phyloP scores from a whole-genome alignment of 192 early-diverging fungal species.

The Coemansia nantahalensis region DNA sequence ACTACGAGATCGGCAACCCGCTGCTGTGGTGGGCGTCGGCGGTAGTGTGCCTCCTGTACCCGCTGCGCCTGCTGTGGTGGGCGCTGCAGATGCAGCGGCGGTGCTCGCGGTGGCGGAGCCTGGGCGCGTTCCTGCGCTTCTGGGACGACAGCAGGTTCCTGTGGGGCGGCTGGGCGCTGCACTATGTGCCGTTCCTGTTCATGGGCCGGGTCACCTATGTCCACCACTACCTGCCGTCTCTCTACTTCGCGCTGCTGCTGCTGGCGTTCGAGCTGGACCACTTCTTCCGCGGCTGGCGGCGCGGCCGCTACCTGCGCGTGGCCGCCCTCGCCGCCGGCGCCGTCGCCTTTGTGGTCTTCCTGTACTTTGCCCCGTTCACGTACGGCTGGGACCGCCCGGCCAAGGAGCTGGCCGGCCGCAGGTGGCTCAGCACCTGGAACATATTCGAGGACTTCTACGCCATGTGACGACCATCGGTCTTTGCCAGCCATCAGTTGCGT shows the following conservation, averaged over 20 bases:
- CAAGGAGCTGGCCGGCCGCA: conserved; percentile 52
- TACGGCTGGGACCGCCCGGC: conserved; percentile 76
- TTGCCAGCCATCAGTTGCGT: not conserved
- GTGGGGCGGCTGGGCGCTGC: conserved; percentile 78
- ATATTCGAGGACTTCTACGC: conserved; percentile 55
- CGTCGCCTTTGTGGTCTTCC: conserved; percentile 32
- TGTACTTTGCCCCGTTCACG: conserved; percentile 74
- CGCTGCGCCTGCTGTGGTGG: conserved; percentile 27
- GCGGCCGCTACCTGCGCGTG: conserved; percentile 58
- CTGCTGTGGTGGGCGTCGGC: conserved; percentile 81
- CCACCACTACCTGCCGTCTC: conserved; percentile 93
- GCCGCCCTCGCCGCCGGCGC: conserved; percentile 34
- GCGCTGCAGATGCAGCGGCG: conserved; percentile 23
- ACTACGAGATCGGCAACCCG: conserved; percentile 90
- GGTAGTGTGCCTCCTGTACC: conserved; percentile 30
- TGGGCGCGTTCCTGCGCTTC: conserved; percentile 54
- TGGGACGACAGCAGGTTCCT: conserved; percentile 74
- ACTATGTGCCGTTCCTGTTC: conserved; percentile 90
- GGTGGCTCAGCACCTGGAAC: conserved; percentile 81
- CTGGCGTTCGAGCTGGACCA: conserved; percentile 76
- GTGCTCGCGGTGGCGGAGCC: conserved; percentile 20
- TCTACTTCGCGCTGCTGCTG: conserved; percentile 77
- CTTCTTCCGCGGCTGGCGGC: conserved; percentile 55
- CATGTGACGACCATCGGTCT: conserved; percentile 16
- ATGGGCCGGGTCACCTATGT: conserved; percentile 91